Evolutionary conservation across 371 early-diverging fungal species (phyloP), one percentile per base, ranked within the genome.

Genomic region (Phascolomyces articulosus): DNA sequence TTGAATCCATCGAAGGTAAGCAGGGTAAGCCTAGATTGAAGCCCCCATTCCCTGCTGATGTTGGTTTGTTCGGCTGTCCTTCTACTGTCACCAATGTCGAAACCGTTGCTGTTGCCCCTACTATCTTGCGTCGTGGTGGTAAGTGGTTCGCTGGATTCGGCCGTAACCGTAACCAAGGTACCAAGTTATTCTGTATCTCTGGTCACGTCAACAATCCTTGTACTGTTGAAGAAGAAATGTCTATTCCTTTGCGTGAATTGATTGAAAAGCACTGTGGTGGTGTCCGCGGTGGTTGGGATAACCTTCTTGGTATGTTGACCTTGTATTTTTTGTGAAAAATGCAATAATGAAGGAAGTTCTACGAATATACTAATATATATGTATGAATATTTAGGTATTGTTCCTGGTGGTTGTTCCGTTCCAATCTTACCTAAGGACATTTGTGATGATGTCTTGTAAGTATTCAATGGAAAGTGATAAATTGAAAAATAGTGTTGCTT

Each of bases 41-140:
- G 93, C 98, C 98, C 48, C 98, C 98, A 63, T 98, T 98, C 92
- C 98, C 98, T 38, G 98, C 98, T 63, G 97, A 98, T 75, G 93
- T 96, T 21, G 98, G 98, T 71, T 85, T 98, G 55, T 98, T 98
- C 71, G 98, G 98, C 20, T 98, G 98, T 83, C 98, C 98, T 47
- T 97, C 98, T 20, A 98, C 98, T 23, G 98, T 97, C 51, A 92
- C 98, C 49, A 98, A 98, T 71, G 98, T 98, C 55, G 98, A 98
- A 81, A 98, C 98, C 40, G 95, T 98, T 40, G 96, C 98, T 31
- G 98, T 95, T 15, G 97, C 98, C 10, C 98, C 98, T 13, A 96
- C 97, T 40, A 98, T 98, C 71, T 86, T 91, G 71, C 85, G 98
- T 21, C 79, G 94, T 59, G 96, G 96, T 66, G 97, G 96, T 28